Percentiles rank a stretch among this genome's conserved stretches.
phyloP scores from a whole-genome alignment of 257 asterid species.

The Ocimum tenuiflorum region DNA sequence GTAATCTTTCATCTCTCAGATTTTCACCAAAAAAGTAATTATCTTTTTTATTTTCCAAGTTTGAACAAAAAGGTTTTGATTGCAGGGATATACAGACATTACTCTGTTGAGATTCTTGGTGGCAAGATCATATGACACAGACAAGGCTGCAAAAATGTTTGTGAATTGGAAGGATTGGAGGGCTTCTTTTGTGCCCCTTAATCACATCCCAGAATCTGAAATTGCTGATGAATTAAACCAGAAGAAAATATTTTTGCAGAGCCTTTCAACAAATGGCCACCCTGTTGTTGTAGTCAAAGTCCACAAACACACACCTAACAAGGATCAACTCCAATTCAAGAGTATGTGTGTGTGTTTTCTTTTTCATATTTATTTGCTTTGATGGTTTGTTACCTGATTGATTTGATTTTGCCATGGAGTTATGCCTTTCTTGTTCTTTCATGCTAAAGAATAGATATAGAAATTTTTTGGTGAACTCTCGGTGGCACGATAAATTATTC shows the following conservation, averaged over 20 bases:
- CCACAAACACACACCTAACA: constrained; percentile 46
- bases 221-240: constrained; percentile 47
- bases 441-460: background rate
- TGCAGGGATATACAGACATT: constrained; percentile 46
- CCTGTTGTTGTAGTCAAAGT: constrained; percentile 46
- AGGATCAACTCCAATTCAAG: constrained; percentile 82
- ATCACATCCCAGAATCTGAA: constrained; percentile 50
- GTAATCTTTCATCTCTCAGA: constrained; percentile 25
- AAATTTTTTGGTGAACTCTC: no score
- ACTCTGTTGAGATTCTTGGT: constrained; percentile 78
- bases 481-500: no score
- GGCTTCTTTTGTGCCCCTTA: constrained; percentile 54
- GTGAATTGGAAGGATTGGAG: constrained; percentile 82
- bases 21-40: no score
- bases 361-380: background rate
- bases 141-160: constrained; percentile 78
- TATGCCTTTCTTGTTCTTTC: constrained; percentile 7
- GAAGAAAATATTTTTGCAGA: constrained; percentile 54
- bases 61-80: no score
- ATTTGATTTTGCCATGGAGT: background rate
- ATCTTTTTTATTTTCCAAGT: no score
- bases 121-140: constrained; percentile 73
- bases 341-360: constrained; percentile 39
- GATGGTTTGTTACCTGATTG: no score
- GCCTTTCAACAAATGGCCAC: constrained; percentile 38